Evolutionary conservation across 495 filamentous ascomycete genomes (phyloP).

Genomic region (Trichoderma asperelloides): DNA sequence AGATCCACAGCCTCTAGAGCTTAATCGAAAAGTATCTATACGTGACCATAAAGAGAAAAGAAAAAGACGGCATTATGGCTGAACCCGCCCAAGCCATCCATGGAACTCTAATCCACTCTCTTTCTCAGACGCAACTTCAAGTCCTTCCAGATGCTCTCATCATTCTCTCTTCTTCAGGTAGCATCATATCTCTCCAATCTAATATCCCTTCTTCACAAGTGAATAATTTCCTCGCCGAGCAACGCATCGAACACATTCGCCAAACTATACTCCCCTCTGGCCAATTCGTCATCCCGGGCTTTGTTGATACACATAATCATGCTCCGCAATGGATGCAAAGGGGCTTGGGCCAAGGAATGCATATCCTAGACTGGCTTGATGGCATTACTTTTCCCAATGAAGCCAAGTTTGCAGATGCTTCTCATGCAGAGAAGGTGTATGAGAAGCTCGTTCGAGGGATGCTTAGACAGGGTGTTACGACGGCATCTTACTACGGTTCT

Average conservation of each 20-base stretch:
- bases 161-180: conserved; percentile 31
- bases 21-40: neutral
- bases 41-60: neutral
- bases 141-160: conserved; percentile 41
- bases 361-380: conserved; percentile 52
- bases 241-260: neutral
- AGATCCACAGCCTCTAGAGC: neutral
- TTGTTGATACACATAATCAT: conserved; percentile 58
- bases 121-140: conserved; percentile 29
- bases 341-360: conserved; percentile 48
- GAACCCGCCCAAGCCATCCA: conserved; percentile 30
- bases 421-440: conserved; percentile 46
- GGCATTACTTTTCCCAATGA: conserved; percentile 56
- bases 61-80: neutral
- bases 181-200: conserved; percentile 28
- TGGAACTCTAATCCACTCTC: conserved; percentile 46
- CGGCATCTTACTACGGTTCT: conserved; percentile 56
- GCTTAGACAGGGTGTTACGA: conserved; percentile 56
- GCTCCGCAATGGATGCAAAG: conserved; percentile 57
- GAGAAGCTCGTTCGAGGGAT: conserved; percentile 44
- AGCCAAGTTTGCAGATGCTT: conserved; percentile 43
- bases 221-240: conserved; percentile 12
- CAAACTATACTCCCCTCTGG: conserved; percentile 34
- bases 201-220: conserved; percentile 14
- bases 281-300: conserved; percentile 52